Evolutionary conservation across 768 basidiomycete species (phyloP).

Genomic region (Lactifluus hygrophoroides): DNA sequence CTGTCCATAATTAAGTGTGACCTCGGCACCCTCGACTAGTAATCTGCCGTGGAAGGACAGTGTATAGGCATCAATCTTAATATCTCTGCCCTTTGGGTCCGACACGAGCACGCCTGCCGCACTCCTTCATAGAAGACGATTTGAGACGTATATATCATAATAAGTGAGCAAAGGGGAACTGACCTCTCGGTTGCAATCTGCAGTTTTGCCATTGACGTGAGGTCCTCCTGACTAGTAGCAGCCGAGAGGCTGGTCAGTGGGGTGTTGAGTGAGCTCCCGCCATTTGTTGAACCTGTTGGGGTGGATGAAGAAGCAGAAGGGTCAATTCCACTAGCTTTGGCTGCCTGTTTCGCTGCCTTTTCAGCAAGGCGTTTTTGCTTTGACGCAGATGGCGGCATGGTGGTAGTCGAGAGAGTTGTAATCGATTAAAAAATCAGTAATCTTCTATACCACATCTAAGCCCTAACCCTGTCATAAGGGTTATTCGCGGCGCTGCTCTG

Average conservation of each 20-base stretch:
- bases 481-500: no score
- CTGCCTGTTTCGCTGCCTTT: slow-evolving; percentile 78
- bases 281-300: slow-evolving; percentile 58
- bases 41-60: slow-evolving; percentile 96
- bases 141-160: slow-evolving; percentile 10
- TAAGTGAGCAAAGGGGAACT: slow-evolving; percentile 9
- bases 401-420: neutral
- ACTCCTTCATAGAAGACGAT: slow-evolving; percentile 44
- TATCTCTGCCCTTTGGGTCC: slow-evolving; percentile 86
- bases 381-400: slow-evolving; percentile 70
- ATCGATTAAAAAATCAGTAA: slow-evolving; percentile 13
- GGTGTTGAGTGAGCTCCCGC: slow-evolving; percentile 51
- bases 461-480: slow-evolving; percentile 15
- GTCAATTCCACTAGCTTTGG: slow-evolving; percentile 38
- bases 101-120: slow-evolving; percentile 89
- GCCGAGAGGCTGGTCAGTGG: slow-evolving; percentile 80
- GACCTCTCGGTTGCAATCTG: slow-evolving; percentile 86
- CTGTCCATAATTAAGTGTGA: slow-evolving; percentile 83
- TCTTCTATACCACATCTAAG: neutral
- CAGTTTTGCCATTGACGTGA: slow-evolving; percentile 82
- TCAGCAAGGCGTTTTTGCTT: slow-evolving; percentile 94
- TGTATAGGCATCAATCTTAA: slow-evolving; percentile 94
- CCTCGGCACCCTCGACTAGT: slow-evolving; percentile 60
- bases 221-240: slow-evolving; percentile 70
- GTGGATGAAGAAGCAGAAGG: slow-evolving; percentile 47